Evolutionary conservation across 1,284 basidiomycete species (phyloP).

Genomic region (Sporisorium scitamineum): DNA sequence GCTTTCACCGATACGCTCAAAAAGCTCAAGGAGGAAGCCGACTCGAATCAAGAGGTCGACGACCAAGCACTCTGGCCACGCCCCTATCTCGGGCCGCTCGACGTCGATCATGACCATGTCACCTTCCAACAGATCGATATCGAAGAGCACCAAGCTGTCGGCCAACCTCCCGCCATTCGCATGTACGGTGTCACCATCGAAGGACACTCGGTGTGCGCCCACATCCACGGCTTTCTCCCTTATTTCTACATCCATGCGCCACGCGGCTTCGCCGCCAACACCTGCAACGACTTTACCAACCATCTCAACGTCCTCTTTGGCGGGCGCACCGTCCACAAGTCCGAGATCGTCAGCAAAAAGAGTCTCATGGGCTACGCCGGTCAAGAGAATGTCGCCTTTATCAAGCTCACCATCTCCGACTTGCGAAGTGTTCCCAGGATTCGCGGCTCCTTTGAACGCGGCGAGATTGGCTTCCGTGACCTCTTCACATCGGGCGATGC

Average conservation of each 20-base stretch:
- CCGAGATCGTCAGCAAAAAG: conserved; percentile 59
- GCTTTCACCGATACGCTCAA: conserved; percentile 61
- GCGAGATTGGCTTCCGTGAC: conserved; percentile 66
- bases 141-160: conserved; percentile 61
- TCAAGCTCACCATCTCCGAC: conserved; percentile 64
- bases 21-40: conserved; percentile 51
- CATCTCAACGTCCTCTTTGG: conserved; percentile 65
- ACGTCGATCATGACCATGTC: conserved; percentile 48
- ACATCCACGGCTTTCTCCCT: conserved; percentile 67
- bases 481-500: conserved; percentile 61
- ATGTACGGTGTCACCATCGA: conserved; percentile 66
- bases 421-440: conserved; percentile 60
- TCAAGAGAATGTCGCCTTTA: conserved; percentile 63
- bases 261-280: conserved; percentile 57
- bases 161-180: conserved; percentile 60
- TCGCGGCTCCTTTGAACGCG: conserved; percentile 65
- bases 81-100: conserved; percentile 49
- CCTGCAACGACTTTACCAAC: conserved; percentile 65
- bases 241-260: conserved; percentile 68
- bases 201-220: conserved; percentile 65
- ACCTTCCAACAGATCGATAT: conserved; percentile 69
- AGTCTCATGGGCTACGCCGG: conserved; percentile 67
- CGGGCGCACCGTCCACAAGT: conserved; percentile 46
- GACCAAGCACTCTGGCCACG: conserved; percentile 57
- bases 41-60: conserved; percentile 49